A percentile compares a stretch with the other conserved stretches of the same genome.
Evolutionary conservation across 306 rosid genomes (phyloP).

Genomic region (Vigna radiata): DNA sequence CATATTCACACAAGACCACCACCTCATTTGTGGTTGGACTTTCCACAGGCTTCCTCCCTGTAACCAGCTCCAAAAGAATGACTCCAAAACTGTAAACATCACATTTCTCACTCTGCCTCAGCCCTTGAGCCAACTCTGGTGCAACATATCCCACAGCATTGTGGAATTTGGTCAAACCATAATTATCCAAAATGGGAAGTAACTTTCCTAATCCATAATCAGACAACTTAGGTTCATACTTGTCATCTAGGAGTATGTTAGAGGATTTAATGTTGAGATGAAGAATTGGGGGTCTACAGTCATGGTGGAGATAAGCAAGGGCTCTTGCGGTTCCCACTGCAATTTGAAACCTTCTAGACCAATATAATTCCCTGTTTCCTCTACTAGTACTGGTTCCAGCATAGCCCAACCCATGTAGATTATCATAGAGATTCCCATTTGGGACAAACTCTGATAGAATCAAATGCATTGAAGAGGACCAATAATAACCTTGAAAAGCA

Average conservation of each 20-base stretch:
- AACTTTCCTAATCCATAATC: conserved; percentile 91
- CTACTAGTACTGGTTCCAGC: conserved; percentile 85
- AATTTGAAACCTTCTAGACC: conserved; percentile 84
- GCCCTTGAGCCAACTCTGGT: conserved; percentile 92
- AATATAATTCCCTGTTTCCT: conserved; percentile 68
- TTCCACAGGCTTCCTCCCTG: conserved; percentile 98
- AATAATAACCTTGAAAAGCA: conserved; percentile 89
- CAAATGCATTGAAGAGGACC: conserved; percentile 95
- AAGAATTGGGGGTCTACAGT: conserved; percentile 88
- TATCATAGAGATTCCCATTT: conserved; percentile 87
- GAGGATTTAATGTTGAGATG: conserved; percentile 96
- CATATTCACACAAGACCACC: conserved; percentile 92
- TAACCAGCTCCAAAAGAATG: conserved; percentile 91
- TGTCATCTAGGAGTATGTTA: conserved; percentile 87
- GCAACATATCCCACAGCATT: conserved; percentile 92
- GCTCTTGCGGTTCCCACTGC: conserved; percentile 95
- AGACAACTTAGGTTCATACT: conserved; percentile 80
- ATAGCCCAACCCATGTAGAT: conserved; percentile 75
- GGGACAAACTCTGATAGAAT: conserved; percentile 87
- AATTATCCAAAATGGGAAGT: conserved; percentile 87
- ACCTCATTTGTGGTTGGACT: conserved; percentile 82
- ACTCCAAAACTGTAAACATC: conserved; percentile 95
- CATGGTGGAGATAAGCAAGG: conserved; percentile 94
- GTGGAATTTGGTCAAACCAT: conserved; percentile 84
- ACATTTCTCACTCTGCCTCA: conserved; percentile 90